These are phyloP conservation scores for Penicillium brevicompactum DNA, from an alignment of 2,329 filamentous ascomycete genomes.

Conservation along the genomic window DNA sequence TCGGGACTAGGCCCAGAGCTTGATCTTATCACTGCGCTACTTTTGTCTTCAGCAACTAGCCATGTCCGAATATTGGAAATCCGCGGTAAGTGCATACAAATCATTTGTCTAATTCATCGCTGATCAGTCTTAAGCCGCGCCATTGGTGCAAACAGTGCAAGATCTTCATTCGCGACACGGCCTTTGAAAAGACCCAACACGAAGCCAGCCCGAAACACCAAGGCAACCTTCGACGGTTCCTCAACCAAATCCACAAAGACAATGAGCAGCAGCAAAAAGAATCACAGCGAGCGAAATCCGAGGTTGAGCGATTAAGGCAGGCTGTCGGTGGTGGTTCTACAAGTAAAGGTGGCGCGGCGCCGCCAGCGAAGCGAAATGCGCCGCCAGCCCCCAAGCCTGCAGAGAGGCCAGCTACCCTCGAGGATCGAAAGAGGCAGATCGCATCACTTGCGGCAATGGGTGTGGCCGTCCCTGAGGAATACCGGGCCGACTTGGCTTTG, in stretches of 20 bases:
- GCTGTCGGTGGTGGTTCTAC: constrained; percentile 58
- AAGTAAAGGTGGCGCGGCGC: constrained; percentile 19
- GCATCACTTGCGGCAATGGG: constrained; percentile 87
- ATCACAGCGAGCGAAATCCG: constrained; percentile 77
- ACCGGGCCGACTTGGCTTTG: constrained; percentile 79
- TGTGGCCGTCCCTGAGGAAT: constrained; percentile 77
- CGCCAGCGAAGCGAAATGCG: constrained; percentile 32
- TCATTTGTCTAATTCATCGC: not conserved
- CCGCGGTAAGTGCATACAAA: constrained; percentile 60
- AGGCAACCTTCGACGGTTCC: constrained; percentile 80
- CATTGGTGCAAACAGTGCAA: constrained; percentile 99
- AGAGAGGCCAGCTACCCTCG: constrained; percentile 52
- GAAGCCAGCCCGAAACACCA: constrained; percentile 86
- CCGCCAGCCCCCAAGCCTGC: constrained; percentile 38
- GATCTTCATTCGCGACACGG: constrained; percentile 86
- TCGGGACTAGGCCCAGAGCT: constrained; percentile 16
- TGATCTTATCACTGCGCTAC: constrained; percentile 18
- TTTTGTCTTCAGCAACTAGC: not conserved
- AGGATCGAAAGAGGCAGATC: constrained; percentile 79
- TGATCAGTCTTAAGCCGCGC: constrained; percentile 61
- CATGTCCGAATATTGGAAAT: constrained; percentile 99
- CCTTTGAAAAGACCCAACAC: constrained; percentile 85
- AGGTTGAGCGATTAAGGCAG: constrained; percentile 83
- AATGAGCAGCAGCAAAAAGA: constrained; percentile 81
- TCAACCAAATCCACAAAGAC: constrained; percentile 82